Evolutionary conservation across 345 rosid species (phyloP).

Genomic region (Rhodamnia rubescens): DNA sequence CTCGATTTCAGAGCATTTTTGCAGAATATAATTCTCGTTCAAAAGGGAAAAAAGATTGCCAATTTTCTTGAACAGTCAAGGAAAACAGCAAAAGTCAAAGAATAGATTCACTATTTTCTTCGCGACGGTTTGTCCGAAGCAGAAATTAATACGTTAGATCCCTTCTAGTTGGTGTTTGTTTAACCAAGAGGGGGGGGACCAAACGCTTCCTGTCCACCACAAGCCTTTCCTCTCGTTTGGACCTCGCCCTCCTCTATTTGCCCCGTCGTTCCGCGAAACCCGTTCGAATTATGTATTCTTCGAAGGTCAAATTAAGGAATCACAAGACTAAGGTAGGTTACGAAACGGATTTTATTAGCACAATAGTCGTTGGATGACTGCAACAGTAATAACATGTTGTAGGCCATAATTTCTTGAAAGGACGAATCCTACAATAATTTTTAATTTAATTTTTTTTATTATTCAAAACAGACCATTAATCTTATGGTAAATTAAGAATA

Average conservation of each 20-base stretch:
- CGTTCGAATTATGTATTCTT: background rate
- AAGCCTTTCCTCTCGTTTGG: background rate
- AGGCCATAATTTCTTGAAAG: too few relatives aligned
- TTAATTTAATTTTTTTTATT: too few relatives aligned
- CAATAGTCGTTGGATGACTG: too few relatives aligned
- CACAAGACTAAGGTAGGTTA: background rate
- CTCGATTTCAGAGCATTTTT: background rate
- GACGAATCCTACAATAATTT: too few relatives aligned
- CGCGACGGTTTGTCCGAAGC: background rate
- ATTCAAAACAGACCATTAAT: too few relatives aligned
- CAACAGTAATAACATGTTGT: too few relatives aligned
- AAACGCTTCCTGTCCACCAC: background rate
- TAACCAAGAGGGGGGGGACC: background rate
- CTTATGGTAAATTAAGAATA: too few relatives aligned
- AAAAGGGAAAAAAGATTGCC: background rate
- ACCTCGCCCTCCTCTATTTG: background rate
- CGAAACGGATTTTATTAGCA: too few relatives aligned
- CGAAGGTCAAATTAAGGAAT: background rate
- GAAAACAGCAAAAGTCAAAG: background rate
- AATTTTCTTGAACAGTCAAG: background rate
- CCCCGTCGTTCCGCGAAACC: background rate
- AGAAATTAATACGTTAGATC: background rate
- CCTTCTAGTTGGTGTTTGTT: background rate
- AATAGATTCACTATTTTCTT: background rate
- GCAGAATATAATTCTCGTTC: background rate